Evolutionary conservation across 2,329 filamentous ascomycete genomes (phyloP).

Genomic region (Cyphellophora attinorum): DNA sequence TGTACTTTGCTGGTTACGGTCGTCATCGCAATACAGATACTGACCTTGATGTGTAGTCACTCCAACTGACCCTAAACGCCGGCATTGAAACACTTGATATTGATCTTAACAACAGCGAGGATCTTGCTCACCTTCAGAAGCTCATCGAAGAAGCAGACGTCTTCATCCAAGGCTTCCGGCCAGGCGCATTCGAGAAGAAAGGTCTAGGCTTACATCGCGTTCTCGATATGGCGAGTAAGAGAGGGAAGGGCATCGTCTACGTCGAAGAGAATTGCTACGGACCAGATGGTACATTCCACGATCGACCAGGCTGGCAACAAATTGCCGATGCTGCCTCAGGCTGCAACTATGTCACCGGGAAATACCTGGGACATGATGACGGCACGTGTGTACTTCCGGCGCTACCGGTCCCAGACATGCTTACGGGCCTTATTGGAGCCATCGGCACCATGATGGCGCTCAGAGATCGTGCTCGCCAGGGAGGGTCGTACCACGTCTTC

Average conservation of each 20-base stretch:
- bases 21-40: too few species aligned
- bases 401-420: conserved; percentile 51
- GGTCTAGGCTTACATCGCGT: conserved; percentile 45
- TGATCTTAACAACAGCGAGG: conserved; percentile 34
- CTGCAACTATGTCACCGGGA: conserved; percentile 25
- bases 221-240: conserved; percentile 26
- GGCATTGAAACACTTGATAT: conserved; percentile 57
- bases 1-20: too few species aligned
- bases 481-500: conserved; percentile 35
- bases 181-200: conserved; percentile 40
- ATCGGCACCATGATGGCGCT: conserved; percentile 57
- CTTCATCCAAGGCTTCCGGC: conserved; percentile 44
- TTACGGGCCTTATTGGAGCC: conserved; percentile 61
- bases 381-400: conserved; percentile 33
- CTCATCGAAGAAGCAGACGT: conserved; percentile 42
- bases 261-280: conserved; percentile 43
- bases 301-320: conserved; percentile 41
- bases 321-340: conserved; percentile 34
- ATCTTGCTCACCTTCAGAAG: conserved; percentile 28
- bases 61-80: conserved; percentile 62
- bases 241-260: conserved; percentile 36
- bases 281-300: conserved; percentile 34
- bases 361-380: conserved; percentile 22
- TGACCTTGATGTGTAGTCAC: too few species aligned
- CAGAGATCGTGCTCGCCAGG: conserved; percentile 49